phyloP scores from a whole-genome alignment of 768 basidiomycete genomes.

The Pleurotus ostreatus region DNA sequence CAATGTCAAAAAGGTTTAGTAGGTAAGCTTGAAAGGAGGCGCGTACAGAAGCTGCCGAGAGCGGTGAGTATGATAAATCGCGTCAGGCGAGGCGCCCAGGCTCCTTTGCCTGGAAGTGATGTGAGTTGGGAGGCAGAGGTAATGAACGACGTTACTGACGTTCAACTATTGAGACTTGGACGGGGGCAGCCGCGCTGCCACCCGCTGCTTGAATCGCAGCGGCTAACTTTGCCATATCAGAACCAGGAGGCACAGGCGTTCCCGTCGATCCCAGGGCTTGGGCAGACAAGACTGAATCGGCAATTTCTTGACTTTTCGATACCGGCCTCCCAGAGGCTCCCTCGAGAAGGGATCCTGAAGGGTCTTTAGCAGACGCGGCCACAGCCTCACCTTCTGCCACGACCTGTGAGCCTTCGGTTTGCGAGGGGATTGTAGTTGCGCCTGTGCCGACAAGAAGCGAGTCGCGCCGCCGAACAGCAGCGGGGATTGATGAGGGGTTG shows the following conservation, averaged over 20 bases:
- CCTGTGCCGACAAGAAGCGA: conserved; percentile 43
- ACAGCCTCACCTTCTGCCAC: neutral
- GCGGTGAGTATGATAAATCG: conserved; percentile 55
- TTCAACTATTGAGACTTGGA: conserved; percentile 80
- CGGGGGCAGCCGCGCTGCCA: conserved; percentile 48
- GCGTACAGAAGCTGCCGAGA: conserved; percentile 66
- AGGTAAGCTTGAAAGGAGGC: conserved; percentile 1
- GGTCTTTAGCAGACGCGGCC: conserved; percentile 4
- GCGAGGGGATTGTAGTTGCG: conserved; percentile 12
- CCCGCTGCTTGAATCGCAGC: conserved; percentile 40
- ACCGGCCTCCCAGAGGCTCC: conserved; percentile 11
- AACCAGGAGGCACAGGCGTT: conserved; percentile 18
- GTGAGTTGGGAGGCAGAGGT: neutral
- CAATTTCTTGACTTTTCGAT: conserved; percentile 37
- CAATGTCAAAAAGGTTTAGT: neutral
- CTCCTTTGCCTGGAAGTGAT: conserved; percentile 53
- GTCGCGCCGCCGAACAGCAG: conserved; percentile 70
- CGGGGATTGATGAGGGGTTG: conserved; percentile 50
- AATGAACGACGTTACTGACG: conserved; percentile 41
- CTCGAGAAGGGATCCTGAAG: conserved; percentile 5
- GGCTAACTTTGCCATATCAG: conserved; percentile 38
- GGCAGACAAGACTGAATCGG: conserved; percentile 43
- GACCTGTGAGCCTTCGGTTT: conserved; percentile 10
- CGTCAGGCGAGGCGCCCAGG: conserved; percentile 59
- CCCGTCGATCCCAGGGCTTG: conserved; percentile 18